Base-by-base conservation (phyloP, 2,329 filamentous ascomycete genomes). In the Phyllosticta paracitricarpa region DNA sequence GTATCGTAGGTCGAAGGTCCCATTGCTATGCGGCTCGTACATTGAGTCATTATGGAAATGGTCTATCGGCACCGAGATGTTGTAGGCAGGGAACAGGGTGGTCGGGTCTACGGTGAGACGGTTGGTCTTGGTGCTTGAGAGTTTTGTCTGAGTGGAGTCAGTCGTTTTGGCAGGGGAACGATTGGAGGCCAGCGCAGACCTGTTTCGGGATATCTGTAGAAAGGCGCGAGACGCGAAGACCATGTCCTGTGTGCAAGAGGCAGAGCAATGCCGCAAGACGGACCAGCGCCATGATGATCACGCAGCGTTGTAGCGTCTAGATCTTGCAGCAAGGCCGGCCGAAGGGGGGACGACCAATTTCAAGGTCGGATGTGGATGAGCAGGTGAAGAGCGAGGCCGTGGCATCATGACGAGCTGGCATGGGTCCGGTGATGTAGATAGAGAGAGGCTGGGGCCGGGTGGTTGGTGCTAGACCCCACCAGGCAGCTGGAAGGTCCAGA, bases 1-100 rank as follows among this genome's bases (percentile, higher is more conserved):
- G 77, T 94, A 96, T 10, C 89, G 83, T 56, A 93, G 77, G 24
- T 83, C 74, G 72, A 91, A 96, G 1, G 76, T 82, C 26, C 73
- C 86, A 66, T 87, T 77, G 8, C 81, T 84, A 72, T 95, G 90
- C 40, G 91, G 89, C 71, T 87, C 88, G 70, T 95, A 95, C 56
- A 79, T 77, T 2, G 84, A 82, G 60, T 91, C 87, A 68, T 93
- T 90, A 74, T 89, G 89, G 75, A 94, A 95, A 70, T 94, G 89
- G 72, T 96, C 90, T 35, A 95, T 78, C 0, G 82, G 83, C 1
- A 82, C 79, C 0, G 79, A 79, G 62, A 85, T 70, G 64, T 81
- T 82, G 68, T 81, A 69, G 28, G 72, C 76, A 2, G 79, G 76
- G 66, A 81, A 83, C 9, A 77, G 67, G 19, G 68, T 54, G 3